phyloP scores from a whole-genome alignment of 495 filamentous ascomycete species.

The Massariosphaeria phaeospora region DNA sequence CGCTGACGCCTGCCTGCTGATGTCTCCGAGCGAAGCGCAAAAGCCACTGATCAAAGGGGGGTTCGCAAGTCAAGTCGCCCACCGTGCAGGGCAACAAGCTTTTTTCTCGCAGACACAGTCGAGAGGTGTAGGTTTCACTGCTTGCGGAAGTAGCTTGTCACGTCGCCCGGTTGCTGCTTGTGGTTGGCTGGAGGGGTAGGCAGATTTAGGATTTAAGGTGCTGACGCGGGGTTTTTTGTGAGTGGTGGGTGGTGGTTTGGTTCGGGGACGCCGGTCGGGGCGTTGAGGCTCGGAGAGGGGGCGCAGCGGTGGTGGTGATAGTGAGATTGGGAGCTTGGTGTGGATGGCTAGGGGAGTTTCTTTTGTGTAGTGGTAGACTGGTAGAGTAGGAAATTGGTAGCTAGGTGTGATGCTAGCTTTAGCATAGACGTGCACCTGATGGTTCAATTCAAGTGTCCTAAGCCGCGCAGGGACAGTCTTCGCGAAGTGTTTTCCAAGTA shows the following conservation, averaged over 20 bases:
- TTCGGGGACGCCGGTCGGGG: constrained; percentile 17
- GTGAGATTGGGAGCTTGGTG: too few relatives aligned
- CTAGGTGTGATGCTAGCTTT: too few relatives aligned
- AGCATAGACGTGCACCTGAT: too few relatives aligned
- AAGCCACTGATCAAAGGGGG: neutral
- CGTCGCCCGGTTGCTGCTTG: neutral
- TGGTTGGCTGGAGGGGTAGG: constrained; percentile 15
- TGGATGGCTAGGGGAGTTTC: too few relatives aligned
- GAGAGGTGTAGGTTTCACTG: constrained; percentile 9
- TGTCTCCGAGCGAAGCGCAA: neutral
- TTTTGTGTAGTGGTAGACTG: too few relatives aligned
- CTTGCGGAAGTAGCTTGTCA: too few relatives aligned
- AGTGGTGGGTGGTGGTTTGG: too few relatives aligned
- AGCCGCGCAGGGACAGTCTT: too few relatives aligned
- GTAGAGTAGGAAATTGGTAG: too few relatives aligned
- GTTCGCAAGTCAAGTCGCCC: neutral
- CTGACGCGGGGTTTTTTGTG: constrained; percentile 20
- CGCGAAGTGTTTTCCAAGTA: too few relatives aligned
- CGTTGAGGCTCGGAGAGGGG: constrained; percentile 10
- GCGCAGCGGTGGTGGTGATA: neutral
- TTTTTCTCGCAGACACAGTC: too few relatives aligned
- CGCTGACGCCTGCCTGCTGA: constrained; percentile 2
- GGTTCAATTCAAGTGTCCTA: too few relatives aligned
- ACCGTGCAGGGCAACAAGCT: neutral
- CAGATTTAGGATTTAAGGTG: constrained; percentile 18